phyloP scores from a whole-genome alignment of 768 basidiomycete species.

The Pholiota conissans region DNA sequence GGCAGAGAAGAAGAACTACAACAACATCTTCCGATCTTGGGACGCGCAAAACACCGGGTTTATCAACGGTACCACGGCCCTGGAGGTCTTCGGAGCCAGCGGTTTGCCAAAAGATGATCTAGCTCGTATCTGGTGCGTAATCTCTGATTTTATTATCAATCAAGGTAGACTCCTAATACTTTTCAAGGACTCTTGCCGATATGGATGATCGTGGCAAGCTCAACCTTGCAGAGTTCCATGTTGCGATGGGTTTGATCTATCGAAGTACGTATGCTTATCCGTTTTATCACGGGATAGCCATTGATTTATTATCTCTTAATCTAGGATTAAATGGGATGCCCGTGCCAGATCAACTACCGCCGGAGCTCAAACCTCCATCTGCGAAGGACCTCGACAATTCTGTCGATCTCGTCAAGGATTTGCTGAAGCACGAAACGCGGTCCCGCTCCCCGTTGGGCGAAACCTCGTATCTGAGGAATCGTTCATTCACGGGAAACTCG shows the following conservation, averaged over 20 bases:
- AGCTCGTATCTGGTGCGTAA: slow-evolving; percentile 87
- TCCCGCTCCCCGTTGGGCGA: slow-evolving; percentile 59
- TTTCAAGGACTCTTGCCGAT: slow-evolving; percentile 84
- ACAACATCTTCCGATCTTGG: slow-evolving; percentile 97
- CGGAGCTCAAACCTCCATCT: slow-evolving; percentile 91
- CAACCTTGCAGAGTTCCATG: slow-evolving; percentile 94
- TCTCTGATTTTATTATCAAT: neutral
- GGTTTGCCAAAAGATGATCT: slow-evolving; percentile 88
- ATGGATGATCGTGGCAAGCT: slow-evolving; percentile 92
- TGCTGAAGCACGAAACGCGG: slow-evolving; percentile 83
- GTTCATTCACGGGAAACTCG: slow-evolving; percentile 64
- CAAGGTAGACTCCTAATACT: slow-evolving; percentile 5
- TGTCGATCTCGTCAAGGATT: slow-evolving; percentile 84
- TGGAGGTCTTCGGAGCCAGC: slow-evolving; percentile 94
- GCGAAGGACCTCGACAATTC: slow-evolving; percentile 85
- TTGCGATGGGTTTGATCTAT: slow-evolving; percentile 98
- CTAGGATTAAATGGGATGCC: slow-evolving; percentile 90
- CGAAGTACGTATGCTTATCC: slow-evolving; percentile 63
- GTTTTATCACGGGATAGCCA: neutral
- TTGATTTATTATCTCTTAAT: slow-evolving; percentile 1
- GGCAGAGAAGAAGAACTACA: slow-evolving; percentile 94
- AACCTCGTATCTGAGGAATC: slow-evolving; percentile 62
- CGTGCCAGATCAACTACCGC: slow-evolving; percentile 83
- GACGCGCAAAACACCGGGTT: slow-evolving; percentile 80
- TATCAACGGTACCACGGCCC: slow-evolving; percentile 79